Conservation (phyloP, 2,329 filamentous ascomycete genomes). For the Elsinoe ampelina region DNA sequence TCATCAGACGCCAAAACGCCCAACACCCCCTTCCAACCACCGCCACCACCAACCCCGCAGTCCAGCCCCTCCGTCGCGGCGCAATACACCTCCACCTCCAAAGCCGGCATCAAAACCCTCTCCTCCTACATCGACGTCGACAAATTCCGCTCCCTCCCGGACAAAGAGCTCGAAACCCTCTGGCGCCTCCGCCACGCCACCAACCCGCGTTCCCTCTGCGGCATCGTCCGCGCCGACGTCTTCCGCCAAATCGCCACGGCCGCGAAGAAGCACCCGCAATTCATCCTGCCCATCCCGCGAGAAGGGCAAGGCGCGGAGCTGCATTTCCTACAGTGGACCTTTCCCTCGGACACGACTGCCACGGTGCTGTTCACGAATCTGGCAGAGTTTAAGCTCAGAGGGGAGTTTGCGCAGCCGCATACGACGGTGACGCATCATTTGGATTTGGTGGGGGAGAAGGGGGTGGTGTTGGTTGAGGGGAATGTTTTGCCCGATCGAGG, state of each 20-base stretch:
- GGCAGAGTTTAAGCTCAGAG: slow-evolving; percentile 83
- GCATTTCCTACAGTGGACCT: slow-evolving; percentile 94
- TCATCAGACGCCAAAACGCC: slow-evolving; percentile 13
- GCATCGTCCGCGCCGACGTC: slow-evolving; percentile 63
- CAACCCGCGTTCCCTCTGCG: slow-evolving; percentile 69
- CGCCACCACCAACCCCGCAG: slow-evolving; percentile 25
- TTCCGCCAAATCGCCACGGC: slow-evolving; percentile 63
- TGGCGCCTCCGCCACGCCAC: slow-evolving; percentile 83
- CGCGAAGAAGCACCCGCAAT: slow-evolving; percentile 70
- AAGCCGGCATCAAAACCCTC: slow-evolving; percentile 52
- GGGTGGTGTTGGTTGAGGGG: slow-evolving; percentile 78
- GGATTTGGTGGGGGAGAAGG: slow-evolving; percentile 65
- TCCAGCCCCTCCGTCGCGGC: slow-evolving; percentile 21
- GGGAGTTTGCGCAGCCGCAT: slow-evolving; percentile 83
- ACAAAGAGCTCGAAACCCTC: slow-evolving; percentile 73
- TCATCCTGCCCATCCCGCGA: slow-evolving; percentile 78
- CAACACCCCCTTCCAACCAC: slow-evolving; percentile 27
- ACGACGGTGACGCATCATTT: slow-evolving; percentile 89
- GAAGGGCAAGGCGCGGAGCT: slow-evolving; percentile 67
- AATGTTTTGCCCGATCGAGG: slow-evolving; percentile 66
- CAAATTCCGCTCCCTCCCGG: slow-evolving; percentile 63
- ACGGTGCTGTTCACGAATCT: slow-evolving; percentile 83
- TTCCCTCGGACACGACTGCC: slow-evolving; percentile 55
- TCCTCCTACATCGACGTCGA: slow-evolving; percentile 66
- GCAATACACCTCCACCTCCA: slow-evolving; percentile 27